phyloP scores from a whole-genome alignment of 805 yeast genomes.

The Peterozyma xylosa region DNA sequence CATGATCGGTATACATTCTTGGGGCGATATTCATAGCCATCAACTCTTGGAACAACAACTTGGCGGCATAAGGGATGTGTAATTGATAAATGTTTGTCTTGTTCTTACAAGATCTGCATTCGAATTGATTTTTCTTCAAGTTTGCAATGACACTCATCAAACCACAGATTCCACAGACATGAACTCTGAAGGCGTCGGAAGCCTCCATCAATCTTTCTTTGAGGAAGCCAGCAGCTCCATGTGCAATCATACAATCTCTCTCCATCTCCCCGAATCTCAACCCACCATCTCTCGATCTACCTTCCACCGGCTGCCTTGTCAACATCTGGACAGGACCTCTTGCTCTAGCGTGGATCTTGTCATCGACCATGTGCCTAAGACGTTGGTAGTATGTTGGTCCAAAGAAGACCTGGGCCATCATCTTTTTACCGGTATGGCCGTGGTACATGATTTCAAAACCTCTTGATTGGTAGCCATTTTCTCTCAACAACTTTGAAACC shows the following conservation, averaged over 20 bases:
- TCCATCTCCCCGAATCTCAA: constrained; percentile 99
- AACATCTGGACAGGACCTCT: constrained; percentile 97
- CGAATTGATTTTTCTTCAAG: constrained; percentile 94
- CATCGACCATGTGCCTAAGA: constrained; percentile 98
- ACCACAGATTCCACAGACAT: constrained; percentile 97
- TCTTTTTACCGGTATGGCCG: constrained; percentile 97
- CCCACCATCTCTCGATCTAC: constrained; percentile 99
- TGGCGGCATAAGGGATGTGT: constrained; percentile 98
- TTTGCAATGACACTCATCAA: constrained; percentile 97
- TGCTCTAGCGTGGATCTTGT: constrained; percentile 97
- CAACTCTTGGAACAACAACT: constrained; percentile 93
- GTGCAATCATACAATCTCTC: constrained; percentile 99
- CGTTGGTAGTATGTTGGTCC: constrained; percentile 99
- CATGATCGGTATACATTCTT: constrained; percentile 89
- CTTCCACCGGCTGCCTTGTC: constrained; percentile 98
- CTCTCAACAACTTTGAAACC: constrained; percentile 83
- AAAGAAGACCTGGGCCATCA: constrained; percentile 97
- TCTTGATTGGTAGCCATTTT: constrained; percentile 95
- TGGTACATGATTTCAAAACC: constrained; percentile 98
- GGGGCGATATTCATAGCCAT: constrained; percentile 99
- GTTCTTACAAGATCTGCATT: constrained; percentile 97
- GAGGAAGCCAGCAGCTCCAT: constrained; percentile 97
- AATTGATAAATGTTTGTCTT: constrained; percentile 97
- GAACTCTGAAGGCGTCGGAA: constrained; percentile 97
- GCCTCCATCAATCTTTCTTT: constrained; percentile 98